Evolutionary conservation across 2,329 filamentous ascomycete species (phyloP).

Genomic region (Botryotinia calthae): DNA sequence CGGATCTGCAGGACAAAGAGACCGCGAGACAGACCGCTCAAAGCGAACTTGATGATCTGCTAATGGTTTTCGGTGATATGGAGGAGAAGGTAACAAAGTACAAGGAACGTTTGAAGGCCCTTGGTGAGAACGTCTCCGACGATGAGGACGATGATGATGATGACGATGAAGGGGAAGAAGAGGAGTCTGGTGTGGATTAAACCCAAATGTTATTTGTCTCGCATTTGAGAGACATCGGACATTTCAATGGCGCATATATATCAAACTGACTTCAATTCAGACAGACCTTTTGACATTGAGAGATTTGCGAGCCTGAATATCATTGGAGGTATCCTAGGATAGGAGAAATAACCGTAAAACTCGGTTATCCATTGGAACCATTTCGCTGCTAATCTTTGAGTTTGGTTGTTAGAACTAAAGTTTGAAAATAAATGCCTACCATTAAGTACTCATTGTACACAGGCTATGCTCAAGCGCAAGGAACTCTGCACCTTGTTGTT

Average conservation of each 20-base stretch:
- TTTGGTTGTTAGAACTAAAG: background rate
- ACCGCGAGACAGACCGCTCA: constrained; percentile 63
- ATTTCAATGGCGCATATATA: constrained; percentile 6
- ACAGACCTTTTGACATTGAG: background rate
- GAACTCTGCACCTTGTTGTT: background rate
- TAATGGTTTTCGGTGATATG: constrained; percentile 77
- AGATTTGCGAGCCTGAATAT: background rate
- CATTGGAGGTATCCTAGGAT: background rate
- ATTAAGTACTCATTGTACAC: background rate
- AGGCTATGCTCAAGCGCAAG: background rate
- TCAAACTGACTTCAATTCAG: background rate
- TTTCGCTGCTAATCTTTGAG: background rate
- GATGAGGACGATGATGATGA: constrained; percentile 64
- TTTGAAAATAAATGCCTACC: background rate
- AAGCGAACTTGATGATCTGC: constrained; percentile 73
- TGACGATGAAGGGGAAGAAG: constrained; percentile 44
- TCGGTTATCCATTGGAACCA: background rate
- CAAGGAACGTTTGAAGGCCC: constrained; percentile 54
- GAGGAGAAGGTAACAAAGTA: constrained; percentile 75
- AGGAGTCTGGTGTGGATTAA: constrained; percentile 22
- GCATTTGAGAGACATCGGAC: background rate
- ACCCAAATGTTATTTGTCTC: background rate
- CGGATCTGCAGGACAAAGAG: constrained; percentile 48
- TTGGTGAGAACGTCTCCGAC: constrained; percentile 72
- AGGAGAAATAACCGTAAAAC: background rate